Conservation (phyloP, 2,329 filamentous ascomycete genomes). For the Fusarium luffae region DNA sequence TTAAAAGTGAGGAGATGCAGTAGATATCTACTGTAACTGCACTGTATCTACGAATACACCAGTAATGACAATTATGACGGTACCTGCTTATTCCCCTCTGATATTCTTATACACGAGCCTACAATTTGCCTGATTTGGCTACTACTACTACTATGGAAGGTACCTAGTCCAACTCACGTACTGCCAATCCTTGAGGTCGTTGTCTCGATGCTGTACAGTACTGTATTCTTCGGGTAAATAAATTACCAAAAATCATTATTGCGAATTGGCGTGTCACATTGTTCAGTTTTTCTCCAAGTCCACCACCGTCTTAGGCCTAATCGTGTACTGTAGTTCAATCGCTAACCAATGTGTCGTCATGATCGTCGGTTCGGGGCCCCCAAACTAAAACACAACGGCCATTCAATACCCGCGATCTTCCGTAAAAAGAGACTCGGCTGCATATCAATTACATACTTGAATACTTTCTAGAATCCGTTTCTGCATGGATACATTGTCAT, state of each 20-base stretch:
- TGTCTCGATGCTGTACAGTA: not conserved
- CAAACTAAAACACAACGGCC: slow-evolving; percentile 24
- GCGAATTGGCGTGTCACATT: not conserved
- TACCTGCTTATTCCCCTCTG: not conserved
- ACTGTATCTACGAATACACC: not conserved
- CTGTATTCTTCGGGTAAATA: not conserved
- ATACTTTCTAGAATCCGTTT: slow-evolving; percentile 14
- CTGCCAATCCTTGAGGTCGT: not conserved
- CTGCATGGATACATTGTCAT: slow-evolving; percentile 4
- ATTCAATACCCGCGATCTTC: slow-evolving; percentile 26
- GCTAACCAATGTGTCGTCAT: slow-evolving; percentile 39
- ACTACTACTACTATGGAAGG: too few species aligned
- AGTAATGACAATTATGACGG: slow-evolving; percentile 10
- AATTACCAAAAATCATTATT: not conserved
- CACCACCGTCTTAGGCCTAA: not conserved
- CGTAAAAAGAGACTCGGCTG: slow-evolving; percentile 21
- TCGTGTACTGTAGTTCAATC: slow-evolving; percentile 18
- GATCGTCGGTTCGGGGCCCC: slow-evolving; percentile 31
- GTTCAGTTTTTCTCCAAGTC: not conserved
- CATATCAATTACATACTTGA: slow-evolving; percentile 24
- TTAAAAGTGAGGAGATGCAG: not conserved
- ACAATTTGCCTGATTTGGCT: not conserved
- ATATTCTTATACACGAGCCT: slow-evolving; percentile 39
- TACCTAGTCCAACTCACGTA: not conserved
- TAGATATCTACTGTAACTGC: not conserved